A percentile compares a stretch with the other conserved stretches of the same genome.
Evolutionary conservation across 1,284 basidiomycete genomes (phyloP).

Genomic region (Serendipita sp.): DNA sequence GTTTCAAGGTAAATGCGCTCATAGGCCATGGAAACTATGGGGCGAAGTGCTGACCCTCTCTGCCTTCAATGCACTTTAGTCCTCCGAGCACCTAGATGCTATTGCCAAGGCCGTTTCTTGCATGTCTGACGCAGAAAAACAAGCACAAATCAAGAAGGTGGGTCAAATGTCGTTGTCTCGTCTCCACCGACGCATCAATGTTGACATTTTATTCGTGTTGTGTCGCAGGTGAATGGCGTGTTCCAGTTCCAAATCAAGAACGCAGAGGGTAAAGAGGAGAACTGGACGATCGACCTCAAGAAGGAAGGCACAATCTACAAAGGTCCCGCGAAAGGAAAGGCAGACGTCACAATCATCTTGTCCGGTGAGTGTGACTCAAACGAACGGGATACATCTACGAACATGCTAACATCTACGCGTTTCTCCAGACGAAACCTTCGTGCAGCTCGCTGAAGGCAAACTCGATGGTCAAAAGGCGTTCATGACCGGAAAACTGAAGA

Average conservation of each 20-base stretch:
- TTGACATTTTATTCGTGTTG: not conserved
- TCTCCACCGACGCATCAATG: not conserved
- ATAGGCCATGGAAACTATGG: not conserved
- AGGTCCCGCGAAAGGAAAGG: constrained; percentile 56
- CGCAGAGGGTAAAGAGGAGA: constrained; percentile 55
- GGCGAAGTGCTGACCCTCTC: constrained; percentile 4
- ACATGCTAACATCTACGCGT: not conserved
- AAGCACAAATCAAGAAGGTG: constrained; percentile 78
- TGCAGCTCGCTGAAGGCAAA: constrained; percentile 56
- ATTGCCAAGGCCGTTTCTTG: constrained; percentile 50
- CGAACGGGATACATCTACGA: constrained; percentile 11
- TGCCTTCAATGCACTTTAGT: constrained; percentile 26
- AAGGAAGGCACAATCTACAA: constrained; percentile 71
- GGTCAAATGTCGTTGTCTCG: constrained; percentile 7
- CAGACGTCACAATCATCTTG: constrained; percentile 66
- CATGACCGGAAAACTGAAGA: constrained; percentile 84
- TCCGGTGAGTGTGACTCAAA: constrained; percentile 22
- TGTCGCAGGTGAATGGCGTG: constrained; percentile 68
- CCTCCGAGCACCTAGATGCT: constrained; percentile 52
- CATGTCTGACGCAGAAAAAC: constrained; percentile 61
- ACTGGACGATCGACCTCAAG: constrained; percentile 96
- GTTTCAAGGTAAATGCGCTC: constrained; percentile 22
- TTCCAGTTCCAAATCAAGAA: constrained; percentile 85
- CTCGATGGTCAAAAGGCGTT: constrained; percentile 84
- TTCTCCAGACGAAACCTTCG: constrained; percentile 43